Base-by-base conservation (phyloP, 768 basidiomycete species). In the Russula sp. region DNA sequence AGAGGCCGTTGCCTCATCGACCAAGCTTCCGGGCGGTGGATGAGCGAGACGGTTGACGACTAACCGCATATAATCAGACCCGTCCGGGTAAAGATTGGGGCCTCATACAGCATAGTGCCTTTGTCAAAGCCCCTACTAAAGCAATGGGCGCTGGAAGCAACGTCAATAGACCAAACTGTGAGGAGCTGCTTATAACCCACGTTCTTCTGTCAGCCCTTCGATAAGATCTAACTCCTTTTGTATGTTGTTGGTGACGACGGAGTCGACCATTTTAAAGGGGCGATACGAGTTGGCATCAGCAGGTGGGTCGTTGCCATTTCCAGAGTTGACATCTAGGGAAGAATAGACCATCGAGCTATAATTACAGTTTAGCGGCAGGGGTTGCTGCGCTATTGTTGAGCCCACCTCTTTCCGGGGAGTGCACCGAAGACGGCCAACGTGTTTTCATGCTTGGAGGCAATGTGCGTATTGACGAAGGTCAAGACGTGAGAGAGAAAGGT, bases 401-500 rank as follows among this genome's bases (percentile, higher is more conserved):
- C 72, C 32, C 5, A 91, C 92, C 91, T 94, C 75, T 87, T 87
- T 24, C 84, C 85, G 1, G 91, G 90, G 53, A 94, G 80, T 5
- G 95, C 96, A 9, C 86, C 96, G 73, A 93, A 96, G 61, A 98
- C 90, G 7, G 94, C 91, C 44, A 99, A 80, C 5, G 90, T 84
- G 73, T 99, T 99, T 74, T 96, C 94, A 76, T 94, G 89, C 68
- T 88, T 85, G 67, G 85, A 83, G 1, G 94, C 94, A 65, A 98
- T 83, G 76, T 98, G 94, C 3, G 94, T 84, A 72, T 99, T 98
- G 71, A 96, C 79, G 71, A 98, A 96, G 34, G 90, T 88, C 62
- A 98, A 83, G 30, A 97, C 78, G 70, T 94, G 90, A 3, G 91
- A 85, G 52, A 98, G 79, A 73, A 98, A 97, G 1, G 81, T 69